A percentile compares a stretch with the other conserved stretches of the same genome.
Conservation (phyloP, 495 filamentous ascomycete genomes). For the Penicillium cinerascens region DNA sequence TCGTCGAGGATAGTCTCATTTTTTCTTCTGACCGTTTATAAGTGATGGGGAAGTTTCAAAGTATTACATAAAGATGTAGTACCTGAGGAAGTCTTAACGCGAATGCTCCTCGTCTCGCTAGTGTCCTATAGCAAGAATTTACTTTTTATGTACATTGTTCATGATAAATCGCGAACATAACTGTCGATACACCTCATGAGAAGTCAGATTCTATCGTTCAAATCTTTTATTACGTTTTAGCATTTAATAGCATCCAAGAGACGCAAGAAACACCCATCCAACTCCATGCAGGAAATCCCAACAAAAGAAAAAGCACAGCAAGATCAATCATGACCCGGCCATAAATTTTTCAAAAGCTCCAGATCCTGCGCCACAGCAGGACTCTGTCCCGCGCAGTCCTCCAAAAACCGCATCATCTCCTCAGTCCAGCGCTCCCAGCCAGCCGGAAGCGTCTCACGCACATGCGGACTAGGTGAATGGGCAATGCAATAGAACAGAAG, state of each 20-base stretch:
- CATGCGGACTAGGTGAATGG: slow-evolving; percentile 35
- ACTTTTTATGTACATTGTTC: slow-evolving; percentile 12
- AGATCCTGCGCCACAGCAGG: slow-evolving; percentile 45
- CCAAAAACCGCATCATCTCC: slow-evolving; percentile 45
- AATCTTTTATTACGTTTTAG: not conserved
- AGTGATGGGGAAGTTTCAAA: no score
- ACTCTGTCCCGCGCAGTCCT: slow-evolving; percentile 39
- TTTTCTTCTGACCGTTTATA: not conserved
- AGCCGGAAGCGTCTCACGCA: slow-evolving; percentile 35
- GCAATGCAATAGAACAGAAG: slow-evolving; percentile 47
- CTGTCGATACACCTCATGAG: not conserved
- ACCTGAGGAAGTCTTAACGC: no score
- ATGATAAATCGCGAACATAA: slow-evolving; percentile 2
- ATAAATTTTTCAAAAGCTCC: slow-evolving; percentile 38
- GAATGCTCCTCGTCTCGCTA: no score
- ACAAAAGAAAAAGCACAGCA: not conserved
- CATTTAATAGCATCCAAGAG: not conserved
- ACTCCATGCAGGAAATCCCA: not conserved
- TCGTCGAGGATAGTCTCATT: not conserved
- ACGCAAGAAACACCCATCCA: not conserved
- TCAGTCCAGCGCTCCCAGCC: slow-evolving; percentile 47
- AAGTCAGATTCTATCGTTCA: not conserved
- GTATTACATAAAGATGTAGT: no score
- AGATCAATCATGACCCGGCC: slow-evolving; percentile 15
- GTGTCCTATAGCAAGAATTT: no score